A percentile compares a stretch with the other conserved stretches of the same genome.
Conservation (phyloP, 306 rosid genomes). For the Leucaena leucocephala region DNA sequence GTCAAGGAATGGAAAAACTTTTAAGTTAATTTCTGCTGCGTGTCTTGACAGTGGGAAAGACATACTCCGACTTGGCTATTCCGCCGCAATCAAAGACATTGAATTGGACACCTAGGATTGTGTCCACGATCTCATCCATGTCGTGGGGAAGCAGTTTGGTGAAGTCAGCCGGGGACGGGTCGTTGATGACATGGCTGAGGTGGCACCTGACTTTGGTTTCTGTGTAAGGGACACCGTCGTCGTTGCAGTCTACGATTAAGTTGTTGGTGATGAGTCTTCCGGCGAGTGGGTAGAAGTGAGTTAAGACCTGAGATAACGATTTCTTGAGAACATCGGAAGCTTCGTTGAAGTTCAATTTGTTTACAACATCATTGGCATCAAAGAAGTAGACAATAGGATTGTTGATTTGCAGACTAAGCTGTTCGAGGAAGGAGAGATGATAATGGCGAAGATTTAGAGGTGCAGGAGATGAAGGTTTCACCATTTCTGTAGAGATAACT, state of each 20-base stretch:
- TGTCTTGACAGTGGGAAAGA: no score
- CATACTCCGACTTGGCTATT: no score
- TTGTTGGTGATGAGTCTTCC: conserved; percentile 33
- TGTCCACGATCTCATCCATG: no score
- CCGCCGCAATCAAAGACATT: no score
- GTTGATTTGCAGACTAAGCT: conserved; percentile 29
- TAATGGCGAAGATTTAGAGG: conserved; percentile 29
- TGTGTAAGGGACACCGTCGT: conserved; percentile 38
- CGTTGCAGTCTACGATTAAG: conserved; percentile 39
- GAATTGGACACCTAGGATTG: no score
- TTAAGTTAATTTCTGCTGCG: no score
- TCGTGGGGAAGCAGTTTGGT: no score
- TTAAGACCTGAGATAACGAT: conserved; percentile 47
- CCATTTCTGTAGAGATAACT: no score
- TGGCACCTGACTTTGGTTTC: conserved; percentile 35
- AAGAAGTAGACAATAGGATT: conserved; percentile 24
- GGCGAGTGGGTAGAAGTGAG: conserved; percentile 40
- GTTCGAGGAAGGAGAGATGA: conserved; percentile 48
- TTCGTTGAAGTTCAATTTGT: background rate
- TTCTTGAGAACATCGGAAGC: conserved; percentile 36
- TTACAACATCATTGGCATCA: background rate
- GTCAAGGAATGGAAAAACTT: no score
- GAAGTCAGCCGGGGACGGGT: no score
- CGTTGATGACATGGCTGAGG: no score
- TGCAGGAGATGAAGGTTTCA: no score